These are phyloP conservation scores for Rhizopogon salebrosus DNA, from an alignment of 768 basidiomycete genomes.

Conservation along the genomic window DNA sequence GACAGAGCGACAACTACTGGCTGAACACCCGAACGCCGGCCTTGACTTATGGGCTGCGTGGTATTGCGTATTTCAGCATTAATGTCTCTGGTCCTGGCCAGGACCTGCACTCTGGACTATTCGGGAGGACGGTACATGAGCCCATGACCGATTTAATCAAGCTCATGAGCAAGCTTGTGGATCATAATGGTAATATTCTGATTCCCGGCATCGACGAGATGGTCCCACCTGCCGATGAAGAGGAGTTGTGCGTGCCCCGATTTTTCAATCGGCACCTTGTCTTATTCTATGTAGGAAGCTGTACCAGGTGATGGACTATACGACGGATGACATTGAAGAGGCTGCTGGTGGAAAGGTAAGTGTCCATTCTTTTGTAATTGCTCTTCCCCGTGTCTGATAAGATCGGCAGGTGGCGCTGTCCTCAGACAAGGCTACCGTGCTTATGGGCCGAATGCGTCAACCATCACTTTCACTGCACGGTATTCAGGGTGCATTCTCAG, in stretches of 20 bases:
- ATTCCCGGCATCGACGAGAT: constrained; percentile 86
- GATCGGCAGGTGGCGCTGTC: constrained; percentile 55
- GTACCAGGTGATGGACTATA: constrained; percentile 73
- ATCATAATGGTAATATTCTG: constrained; percentile 72
- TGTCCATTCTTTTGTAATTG: not conserved
- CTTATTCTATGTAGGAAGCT: constrained; percentile 40
- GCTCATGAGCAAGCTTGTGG: constrained; percentile 83
- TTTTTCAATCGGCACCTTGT: not conserved
- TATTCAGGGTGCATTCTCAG: constrained; percentile 92
- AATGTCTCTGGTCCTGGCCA: constrained; percentile 77
- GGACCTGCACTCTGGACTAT: constrained; percentile 89
- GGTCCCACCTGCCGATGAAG: constrained; percentile 65
- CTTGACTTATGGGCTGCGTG: constrained; percentile 85
- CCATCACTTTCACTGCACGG: constrained; percentile 91
- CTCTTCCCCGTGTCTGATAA: not conserved
- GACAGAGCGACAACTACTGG: constrained; percentile 92
- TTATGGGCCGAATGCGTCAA: constrained; percentile 93
- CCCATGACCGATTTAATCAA: constrained; percentile 92
- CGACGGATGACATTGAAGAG: constrained; percentile 64
- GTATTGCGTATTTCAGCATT: constrained; percentile 81
- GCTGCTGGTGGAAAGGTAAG: constrained; percentile 60
- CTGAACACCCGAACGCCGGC: constrained; percentile 75
- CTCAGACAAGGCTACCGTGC: constrained; percentile 65
- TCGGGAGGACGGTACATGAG: constrained; percentile 77
- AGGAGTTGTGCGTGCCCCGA: constrained; percentile 52